Conservation (phyloP, 2,329 filamentous ascomycete species). For the Colletotrichum camelliae region DNA sequence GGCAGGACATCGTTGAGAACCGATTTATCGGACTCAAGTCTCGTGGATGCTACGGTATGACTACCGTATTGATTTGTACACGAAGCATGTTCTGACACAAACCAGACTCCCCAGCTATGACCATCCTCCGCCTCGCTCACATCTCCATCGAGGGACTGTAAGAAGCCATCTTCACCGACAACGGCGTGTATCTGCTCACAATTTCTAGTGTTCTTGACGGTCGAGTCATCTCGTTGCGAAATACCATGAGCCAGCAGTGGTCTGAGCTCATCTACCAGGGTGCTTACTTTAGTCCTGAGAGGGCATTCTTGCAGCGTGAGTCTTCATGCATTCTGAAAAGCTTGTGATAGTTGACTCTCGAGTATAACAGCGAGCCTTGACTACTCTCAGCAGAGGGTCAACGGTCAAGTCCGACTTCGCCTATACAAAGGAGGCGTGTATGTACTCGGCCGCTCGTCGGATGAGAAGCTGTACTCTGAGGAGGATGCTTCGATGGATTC, state of each 20-base stretch:
- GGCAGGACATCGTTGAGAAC: slow-evolving; percentile 49
- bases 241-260: slow-evolving; percentile 53
- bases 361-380: slow-evolving; percentile 1
- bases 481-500: slow-evolving; percentile 56
- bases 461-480: slow-evolving; percentile 57
- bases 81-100: neutral
- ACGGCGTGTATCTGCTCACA: neutral
- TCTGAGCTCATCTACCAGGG: slow-evolving; percentile 45
- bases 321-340: accelerated
- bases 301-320: slow-evolving; percentile 5
- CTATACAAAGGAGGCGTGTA: slow-evolving; percentile 48
- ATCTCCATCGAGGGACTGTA: slow-evolving; percentile 58
- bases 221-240: slow-evolving; percentile 57
- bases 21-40: slow-evolving; percentile 37
- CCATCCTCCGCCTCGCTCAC: slow-evolving; percentile 32
- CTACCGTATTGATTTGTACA: neutral
- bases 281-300: slow-evolving; percentile 55
- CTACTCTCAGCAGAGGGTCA: slow-evolving; percentile 14
- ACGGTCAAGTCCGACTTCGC: slow-evolving; percentile 31
- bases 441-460: slow-evolving; percentile 49
- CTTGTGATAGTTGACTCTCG: neutral
- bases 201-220: slow-evolving; percentile 50
- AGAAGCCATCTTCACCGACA: neutral
- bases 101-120: slow-evolving; percentile 27
- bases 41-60: slow-evolving; percentile 55